Evolutionary conservation across 179 eudicot species (phyloP).

Genomic region (Actinidia arguta): DNA sequence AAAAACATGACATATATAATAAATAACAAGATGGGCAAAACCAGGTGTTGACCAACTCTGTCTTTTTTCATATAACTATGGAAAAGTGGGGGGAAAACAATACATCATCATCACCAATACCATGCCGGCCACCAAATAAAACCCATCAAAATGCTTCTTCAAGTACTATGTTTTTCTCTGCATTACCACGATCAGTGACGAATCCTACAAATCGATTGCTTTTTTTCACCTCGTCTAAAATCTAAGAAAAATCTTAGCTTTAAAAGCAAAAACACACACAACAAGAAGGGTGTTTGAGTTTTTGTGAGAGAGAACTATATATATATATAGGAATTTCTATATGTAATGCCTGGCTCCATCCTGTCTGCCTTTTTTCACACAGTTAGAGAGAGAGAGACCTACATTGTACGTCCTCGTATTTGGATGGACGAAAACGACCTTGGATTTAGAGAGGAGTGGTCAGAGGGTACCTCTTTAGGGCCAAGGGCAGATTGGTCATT

Average conservation of each 20-base stretch:
- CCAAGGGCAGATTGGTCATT: constrained; percentile 28
- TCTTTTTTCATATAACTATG: constrained; percentile 6
- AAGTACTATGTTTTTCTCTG: neutral
- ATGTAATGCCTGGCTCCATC: constrained; percentile 62
- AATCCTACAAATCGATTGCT: constrained; percentile 15
- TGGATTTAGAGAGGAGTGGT: constrained; percentile 18
- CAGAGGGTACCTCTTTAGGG: constrained; percentile 21
- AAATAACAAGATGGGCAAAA: neutral
- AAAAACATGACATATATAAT: too few species aligned
- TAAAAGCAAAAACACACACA: neutral
- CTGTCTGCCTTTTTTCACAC: constrained; percentile 55
- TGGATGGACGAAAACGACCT: constrained; percentile 37
- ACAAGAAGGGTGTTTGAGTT: neutral
- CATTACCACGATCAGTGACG: neutral
- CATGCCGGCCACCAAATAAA: too few species aligned
- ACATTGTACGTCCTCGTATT: constrained; percentile 29
- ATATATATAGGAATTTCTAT: neutral
- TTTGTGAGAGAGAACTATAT: neutral
- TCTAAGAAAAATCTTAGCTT: neutral
- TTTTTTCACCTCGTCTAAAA: constrained; percentile 12
- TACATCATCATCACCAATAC: constrained; percentile 29
- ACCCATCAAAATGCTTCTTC: neutral
- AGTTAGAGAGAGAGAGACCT: neutral
- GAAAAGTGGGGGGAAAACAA: constrained; percentile 17
- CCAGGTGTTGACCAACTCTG: constrained; percentile 1